A percentile compares a stretch with the other conserved stretches of the same genome.
Evolutionary conservation across 768 basidiomycete genomes (phyloP).

Genomic region (Cubamyces sp.): DNA sequence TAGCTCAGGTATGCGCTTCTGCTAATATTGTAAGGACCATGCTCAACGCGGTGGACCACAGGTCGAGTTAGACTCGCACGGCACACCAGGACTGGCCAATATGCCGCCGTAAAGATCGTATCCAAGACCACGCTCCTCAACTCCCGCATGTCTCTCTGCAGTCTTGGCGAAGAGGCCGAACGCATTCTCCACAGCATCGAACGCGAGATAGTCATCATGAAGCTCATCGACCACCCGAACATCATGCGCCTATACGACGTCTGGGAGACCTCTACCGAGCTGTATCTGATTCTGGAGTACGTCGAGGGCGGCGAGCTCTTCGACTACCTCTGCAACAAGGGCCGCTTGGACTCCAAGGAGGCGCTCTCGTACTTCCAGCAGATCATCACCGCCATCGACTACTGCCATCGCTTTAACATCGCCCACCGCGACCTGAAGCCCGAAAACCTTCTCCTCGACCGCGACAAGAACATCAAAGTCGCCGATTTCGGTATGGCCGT

Average conservation of each 20-base stretch:
- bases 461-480: slow-evolving; percentile 86
- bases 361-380: slow-evolving; percentile 90
- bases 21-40: neutral
- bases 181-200: slow-evolving; percentile 81
- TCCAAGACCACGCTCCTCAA: slow-evolving; percentile 69
- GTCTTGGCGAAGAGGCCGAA: slow-evolving; percentile 74
- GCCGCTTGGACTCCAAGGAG: slow-evolving; percentile 69
- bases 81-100: slow-evolving; percentile 85
- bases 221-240: slow-evolving; percentile 93
- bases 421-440: slow-evolving; percentile 94
- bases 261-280: slow-evolving; percentile 89
- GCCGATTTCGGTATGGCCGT: slow-evolving; percentile 99
- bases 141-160: slow-evolving; percentile 69
- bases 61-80: slow-evolving; percentile 91
- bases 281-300: slow-evolving; percentile 94
- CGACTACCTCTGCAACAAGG: slow-evolving; percentile 84
- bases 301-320: slow-evolving; percentile 95
- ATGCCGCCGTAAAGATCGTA: slow-evolving; percentile 94
- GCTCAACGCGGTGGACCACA: slow-evolving; percentile 35
- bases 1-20: slow-evolving; percentile 44
- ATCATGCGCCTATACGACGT: slow-evolving; percentile 95
- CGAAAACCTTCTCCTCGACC: slow-evolving; percentile 89
- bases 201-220: slow-evolving; percentile 97
- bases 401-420: slow-evolving; percentile 93
- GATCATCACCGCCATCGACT: slow-evolving; percentile 89